These are phyloP conservation scores for Bauhinia variegata DNA, from an alignment of 306 rosid species.

Conservation along the genomic window DNA sequence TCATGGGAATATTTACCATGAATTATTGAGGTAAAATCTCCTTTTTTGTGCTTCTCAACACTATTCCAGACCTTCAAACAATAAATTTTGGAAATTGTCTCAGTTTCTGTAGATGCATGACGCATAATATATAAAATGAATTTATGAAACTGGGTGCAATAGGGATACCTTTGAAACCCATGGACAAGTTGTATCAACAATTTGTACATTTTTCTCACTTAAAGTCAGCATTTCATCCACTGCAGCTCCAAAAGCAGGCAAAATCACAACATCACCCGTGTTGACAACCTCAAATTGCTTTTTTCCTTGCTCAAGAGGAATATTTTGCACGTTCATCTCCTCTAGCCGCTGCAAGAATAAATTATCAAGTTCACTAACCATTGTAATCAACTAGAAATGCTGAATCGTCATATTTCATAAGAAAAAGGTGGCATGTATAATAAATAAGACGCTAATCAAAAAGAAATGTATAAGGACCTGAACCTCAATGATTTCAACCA, in stretches of 20 bases:
- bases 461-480: conserved; percentile 3
- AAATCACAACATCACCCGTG: conserved; percentile 86
- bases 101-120: conserved; percentile 30
- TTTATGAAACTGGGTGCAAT: background rate
- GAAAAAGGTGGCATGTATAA: background rate
- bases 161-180: conserved; percentile 92
- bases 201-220: conserved; percentile 78
- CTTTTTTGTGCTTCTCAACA: conserved; percentile 94
- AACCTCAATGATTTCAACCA: background rate
- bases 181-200: conserved; percentile 97
- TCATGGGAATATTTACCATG: conserved; percentile 94
- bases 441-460: conserved; percentile 14
- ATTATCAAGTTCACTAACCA: conserved; percentile 14
- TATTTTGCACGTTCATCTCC: conserved; percentile 78
- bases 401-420: background rate
- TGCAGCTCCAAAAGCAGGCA: conserved; percentile 98
- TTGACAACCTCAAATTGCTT: conserved; percentile 81
- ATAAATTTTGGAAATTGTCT: conserved; percentile 35
- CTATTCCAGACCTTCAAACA: conserved; percentile 81
- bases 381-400: background rate
- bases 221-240: conserved; percentile 93
- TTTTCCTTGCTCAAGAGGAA: conserved; percentile 68
- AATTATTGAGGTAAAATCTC: conserved; percentile 86
- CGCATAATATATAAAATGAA: conserved; percentile 11
- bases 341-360: conserved; percentile 64